These are phyloP conservation scores for Escovopsis sp. DNA, from an alignment of 2,329 filamentous ascomycete species.

Conservation along the genomic window DNA sequence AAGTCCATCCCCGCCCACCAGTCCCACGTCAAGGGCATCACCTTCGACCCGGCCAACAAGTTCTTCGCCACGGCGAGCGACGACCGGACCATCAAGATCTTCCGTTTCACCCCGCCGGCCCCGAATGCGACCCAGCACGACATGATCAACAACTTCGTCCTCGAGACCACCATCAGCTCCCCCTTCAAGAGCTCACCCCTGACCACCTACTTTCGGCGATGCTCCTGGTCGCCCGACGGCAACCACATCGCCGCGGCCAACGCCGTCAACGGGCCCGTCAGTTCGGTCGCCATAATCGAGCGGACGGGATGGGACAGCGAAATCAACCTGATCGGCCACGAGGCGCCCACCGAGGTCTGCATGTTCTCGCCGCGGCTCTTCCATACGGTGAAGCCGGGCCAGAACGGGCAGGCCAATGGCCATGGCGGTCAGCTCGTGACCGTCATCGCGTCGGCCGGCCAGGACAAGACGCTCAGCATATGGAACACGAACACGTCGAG, in stretches of 20 bases:
- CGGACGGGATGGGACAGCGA: slow-evolving; percentile 87
- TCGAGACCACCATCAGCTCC: slow-evolving; percentile 77
- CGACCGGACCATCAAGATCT: slow-evolving; percentile 92
- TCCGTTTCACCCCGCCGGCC: slow-evolving; percentile 78
- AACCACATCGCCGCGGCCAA: slow-evolving; percentile 95
- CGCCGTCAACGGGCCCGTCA: slow-evolving; percentile 92
- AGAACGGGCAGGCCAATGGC: slow-evolving; percentile 32
- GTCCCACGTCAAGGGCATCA: slow-evolving; percentile 96
- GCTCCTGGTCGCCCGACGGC: slow-evolving; percentile 95
- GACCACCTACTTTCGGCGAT: slow-evolving; percentile 91
- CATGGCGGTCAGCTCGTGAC: slow-evolving; percentile 48
- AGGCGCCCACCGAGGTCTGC: slow-evolving; percentile 92
- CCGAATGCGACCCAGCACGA: slow-evolving; percentile 90
- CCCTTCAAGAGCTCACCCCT: slow-evolving; percentile 86
- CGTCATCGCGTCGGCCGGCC: slow-evolving; percentile 90
- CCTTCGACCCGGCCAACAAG: slow-evolving; percentile 96
- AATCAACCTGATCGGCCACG: slow-evolving; percentile 93
- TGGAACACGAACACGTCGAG: slow-evolving; percentile 96
- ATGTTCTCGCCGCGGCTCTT: slow-evolving; percentile 92
- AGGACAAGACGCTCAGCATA: slow-evolving; percentile 89
- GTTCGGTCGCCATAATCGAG: slow-evolving; percentile 90
- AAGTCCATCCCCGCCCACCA: slow-evolving; percentile 88
- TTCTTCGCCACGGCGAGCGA: slow-evolving; percentile 98
- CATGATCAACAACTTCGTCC: slow-evolving; percentile 89
- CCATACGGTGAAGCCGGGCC: slow-evolving; percentile 49